Percentiles rank a stretch among this genome's conserved stretches.
Conservation (phyloP, 1,284 basidiomycete species). For the Inonotus obliquus region DNA sequence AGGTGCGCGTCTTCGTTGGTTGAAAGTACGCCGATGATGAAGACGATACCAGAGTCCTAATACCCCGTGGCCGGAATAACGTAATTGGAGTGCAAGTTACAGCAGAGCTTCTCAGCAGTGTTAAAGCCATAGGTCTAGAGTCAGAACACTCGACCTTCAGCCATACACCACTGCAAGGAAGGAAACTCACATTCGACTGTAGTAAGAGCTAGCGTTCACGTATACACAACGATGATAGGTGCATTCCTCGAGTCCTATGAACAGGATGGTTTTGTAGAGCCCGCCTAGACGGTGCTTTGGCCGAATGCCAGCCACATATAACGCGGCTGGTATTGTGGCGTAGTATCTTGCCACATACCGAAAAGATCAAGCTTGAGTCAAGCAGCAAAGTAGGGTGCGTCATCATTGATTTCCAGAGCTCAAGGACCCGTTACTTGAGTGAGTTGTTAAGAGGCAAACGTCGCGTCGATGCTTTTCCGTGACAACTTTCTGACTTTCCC, state of each 20-base stretch:
- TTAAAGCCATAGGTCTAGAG: too few relatives aligned
- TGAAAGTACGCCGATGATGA: neutral
- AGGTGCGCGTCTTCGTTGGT: neutral
- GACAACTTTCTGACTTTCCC: too few relatives aligned
- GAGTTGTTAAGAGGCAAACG: too few relatives aligned
- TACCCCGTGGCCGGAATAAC: too few relatives aligned
- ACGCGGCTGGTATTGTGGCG: neutral
- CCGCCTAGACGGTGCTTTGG: neutral
- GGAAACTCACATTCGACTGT: too few relatives aligned
- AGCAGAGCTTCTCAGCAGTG: too few relatives aligned
- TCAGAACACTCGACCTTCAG: too few relatives aligned
- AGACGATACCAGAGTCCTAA: too few relatives aligned
- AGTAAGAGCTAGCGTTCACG: too few relatives aligned
- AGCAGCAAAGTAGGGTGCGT: neutral
- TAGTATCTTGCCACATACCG: neutral
- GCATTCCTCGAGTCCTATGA: neutral
- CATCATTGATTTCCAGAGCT: neutral
- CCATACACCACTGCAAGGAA: too few relatives aligned
- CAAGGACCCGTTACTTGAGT: neutral
- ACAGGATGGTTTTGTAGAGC: neutral
- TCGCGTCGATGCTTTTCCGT: too few relatives aligned
- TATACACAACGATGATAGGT: neutral
- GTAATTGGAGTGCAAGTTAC: too few relatives aligned
- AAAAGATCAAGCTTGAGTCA: neutral
- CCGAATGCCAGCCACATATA: neutral